Conservation (phyloP, 495 filamentous ascomycete species). For the Talaromyces nanjingensis region DNA sequence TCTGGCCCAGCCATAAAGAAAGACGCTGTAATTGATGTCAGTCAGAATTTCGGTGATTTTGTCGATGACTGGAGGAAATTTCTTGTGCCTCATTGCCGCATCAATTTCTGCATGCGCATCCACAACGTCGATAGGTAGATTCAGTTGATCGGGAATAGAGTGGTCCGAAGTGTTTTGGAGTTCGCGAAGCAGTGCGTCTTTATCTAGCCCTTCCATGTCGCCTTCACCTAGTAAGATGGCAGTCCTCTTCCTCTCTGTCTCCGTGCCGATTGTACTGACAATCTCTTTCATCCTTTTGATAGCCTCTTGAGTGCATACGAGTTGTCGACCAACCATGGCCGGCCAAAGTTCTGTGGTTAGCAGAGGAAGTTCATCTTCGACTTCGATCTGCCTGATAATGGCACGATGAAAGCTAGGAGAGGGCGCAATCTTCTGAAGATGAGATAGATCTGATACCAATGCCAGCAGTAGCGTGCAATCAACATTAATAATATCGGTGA, state of each 20-base stretch:
- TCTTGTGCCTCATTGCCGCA: conserved; percentile 18
- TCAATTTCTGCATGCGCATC: conserved; percentile 28
- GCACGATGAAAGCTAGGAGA: conserved; percentile 43
- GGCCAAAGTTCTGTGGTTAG: conserved; percentile 58
- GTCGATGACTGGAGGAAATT: conserved; percentile 30
- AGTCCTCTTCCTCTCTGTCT: conserved; percentile 50
- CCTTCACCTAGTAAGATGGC: conserved; percentile 43
- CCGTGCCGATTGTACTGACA: conserved; percentile 58
- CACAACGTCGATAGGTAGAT: conserved; percentile 46
- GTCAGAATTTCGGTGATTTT: conserved; percentile 42
- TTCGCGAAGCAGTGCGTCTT: conserved; percentile 24
- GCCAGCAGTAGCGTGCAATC: conserved; percentile 71
- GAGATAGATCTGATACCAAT: conserved; percentile 64
- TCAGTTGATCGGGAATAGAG: conserved; percentile 37
- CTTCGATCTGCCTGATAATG: conserved; percentile 57
- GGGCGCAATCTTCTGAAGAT: conserved; percentile 33
- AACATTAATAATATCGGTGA: conserved; percentile 58
- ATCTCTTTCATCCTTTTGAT: conserved; percentile 59
- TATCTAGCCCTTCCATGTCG: conserved; percentile 18
- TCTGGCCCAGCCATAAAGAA: conserved; percentile 60
- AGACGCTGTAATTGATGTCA: conserved; percentile 59
- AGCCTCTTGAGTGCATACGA: conserved; percentile 60
- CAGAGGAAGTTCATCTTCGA: conserved; percentile 54
- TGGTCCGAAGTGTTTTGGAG: conserved; percentile 46
- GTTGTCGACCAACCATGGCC: conserved; percentile 40